A percentile compares a stretch with the other conserved stretches of the same genome.
phyloP scores from a whole-genome alignment of 192 early-diverging fungal species.

The Physocladia obscura region DNA sequence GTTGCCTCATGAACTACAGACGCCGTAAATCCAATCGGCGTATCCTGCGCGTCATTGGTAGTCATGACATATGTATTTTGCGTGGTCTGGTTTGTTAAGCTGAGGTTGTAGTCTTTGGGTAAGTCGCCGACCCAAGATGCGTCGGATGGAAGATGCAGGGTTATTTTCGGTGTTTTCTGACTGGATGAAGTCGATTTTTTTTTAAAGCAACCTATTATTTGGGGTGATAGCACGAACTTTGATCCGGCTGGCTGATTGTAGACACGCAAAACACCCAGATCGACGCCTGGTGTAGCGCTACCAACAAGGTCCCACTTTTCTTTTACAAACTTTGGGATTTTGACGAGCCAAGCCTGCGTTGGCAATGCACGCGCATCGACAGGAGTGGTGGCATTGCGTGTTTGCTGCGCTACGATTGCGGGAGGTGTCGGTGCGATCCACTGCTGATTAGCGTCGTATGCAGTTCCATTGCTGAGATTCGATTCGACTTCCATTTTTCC shows the following conservation, averaged over 20 bases:
- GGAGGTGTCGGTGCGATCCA: neutral
- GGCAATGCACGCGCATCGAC: neutral
- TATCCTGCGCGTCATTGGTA: slow-evolving; percentile 50
- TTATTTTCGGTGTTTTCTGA: slow-evolving; percentile 23
- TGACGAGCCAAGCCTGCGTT: slow-evolving; percentile 76
- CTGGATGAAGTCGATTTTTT: slow-evolving; percentile 8
- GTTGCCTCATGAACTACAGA: slow-evolving; percentile 44
- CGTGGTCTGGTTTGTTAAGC: slow-evolving; percentile 67
- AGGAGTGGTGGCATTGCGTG: neutral
- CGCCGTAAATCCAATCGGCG: slow-evolving; percentile 33
- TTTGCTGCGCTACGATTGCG: neutral
- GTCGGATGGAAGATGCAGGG: slow-evolving; percentile 42
- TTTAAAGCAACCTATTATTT: neutral
- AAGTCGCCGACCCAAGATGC: slow-evolving; percentile 58
- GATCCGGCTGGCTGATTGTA: slow-evolving; percentile 27
- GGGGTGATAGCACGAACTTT: neutral
- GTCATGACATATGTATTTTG: slow-evolving; percentile 80
- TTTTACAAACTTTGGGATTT: slow-evolving; percentile 87
- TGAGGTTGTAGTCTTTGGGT: slow-evolving; percentile 82
- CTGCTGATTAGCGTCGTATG: neutral
- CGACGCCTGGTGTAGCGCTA: slow-evolving; percentile 52
- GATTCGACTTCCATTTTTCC: no score
- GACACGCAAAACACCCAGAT: slow-evolving; percentile 79
- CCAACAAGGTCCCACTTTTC: slow-evolving; percentile 66
- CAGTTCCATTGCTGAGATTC: no score